These are phyloP conservation scores for Porcisia deanei DNA, from an alignment of 208 protist genomes.

Conservation along the genomic window DNA sequence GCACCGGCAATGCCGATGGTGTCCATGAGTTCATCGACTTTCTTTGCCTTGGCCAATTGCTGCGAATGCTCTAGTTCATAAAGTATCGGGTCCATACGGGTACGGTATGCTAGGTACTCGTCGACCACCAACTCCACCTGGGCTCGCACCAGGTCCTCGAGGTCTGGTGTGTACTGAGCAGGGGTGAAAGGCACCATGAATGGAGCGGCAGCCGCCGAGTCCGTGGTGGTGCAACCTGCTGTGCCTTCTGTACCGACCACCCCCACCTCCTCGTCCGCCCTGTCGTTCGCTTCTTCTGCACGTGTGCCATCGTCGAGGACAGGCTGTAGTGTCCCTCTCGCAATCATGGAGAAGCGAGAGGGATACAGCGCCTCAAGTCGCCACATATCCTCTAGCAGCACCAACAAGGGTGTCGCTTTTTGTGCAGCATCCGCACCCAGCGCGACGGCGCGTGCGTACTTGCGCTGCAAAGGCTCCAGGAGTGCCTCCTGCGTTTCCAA, in stretches of 20 bases:
- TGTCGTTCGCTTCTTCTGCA: background rate
- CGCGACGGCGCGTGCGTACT: slow-evolving; percentile 37
- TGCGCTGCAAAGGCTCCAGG: slow-evolving; percentile 51
- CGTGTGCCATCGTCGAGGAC: slow-evolving; percentile 7
- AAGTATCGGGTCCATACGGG: slow-evolving; percentile 72
- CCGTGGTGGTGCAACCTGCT: background rate
- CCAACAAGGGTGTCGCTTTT: slow-evolving; percentile 29
- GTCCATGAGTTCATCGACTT: slow-evolving; percentile 54
- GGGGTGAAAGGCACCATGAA: slow-evolving; percentile 66
- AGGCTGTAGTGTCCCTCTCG: slow-evolving; percentile 24
- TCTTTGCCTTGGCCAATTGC: slow-evolving; percentile 39
- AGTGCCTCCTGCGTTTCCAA: slow-evolving; percentile 50
- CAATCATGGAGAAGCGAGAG: slow-evolving; percentile 64
- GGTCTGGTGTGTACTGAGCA: slow-evolving; percentile 52
- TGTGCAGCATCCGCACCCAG: slow-evolving; percentile 32
- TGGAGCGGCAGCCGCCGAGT: background rate
- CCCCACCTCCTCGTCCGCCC: background rate
- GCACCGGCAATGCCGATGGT: slow-evolving; percentile 40
- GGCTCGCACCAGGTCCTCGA: slow-evolving; percentile 62
- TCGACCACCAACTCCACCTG: slow-evolving; percentile 74
- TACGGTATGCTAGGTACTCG: slow-evolving; percentile 72
- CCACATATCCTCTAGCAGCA: slow-evolving; percentile 62
- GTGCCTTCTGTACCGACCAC: background rate
- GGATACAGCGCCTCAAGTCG: slow-evolving; percentile 65
- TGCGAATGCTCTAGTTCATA: slow-evolving; percentile 50